phyloP scores from a whole-genome alignment of 2,329 filamentous ascomycete genomes.

The Cladosporium sp. region DNA sequence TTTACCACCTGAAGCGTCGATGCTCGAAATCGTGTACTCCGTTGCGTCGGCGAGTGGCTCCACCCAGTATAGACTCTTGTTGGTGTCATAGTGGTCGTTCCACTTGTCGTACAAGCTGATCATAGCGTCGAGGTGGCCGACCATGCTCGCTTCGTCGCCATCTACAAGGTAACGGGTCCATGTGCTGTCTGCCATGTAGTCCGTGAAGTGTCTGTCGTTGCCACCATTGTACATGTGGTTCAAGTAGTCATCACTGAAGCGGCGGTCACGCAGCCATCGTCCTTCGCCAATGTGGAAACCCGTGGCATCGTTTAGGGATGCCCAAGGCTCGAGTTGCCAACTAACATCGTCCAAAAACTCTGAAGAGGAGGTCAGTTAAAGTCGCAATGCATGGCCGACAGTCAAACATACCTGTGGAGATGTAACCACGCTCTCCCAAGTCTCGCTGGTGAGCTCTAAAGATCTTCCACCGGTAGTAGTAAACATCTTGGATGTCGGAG shows the following conservation, averaged over 20 bases:
- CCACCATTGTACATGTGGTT: constrained; percentile 46
- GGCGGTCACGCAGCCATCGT: constrained; percentile 48
- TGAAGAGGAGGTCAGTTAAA: not conserved
- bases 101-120: constrained; percentile 43
- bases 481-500: constrained; percentile 44
- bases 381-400: not conserved
- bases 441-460: constrained; percentile 50
- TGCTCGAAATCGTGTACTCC: constrained; percentile 50
- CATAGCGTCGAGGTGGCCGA: constrained; percentile 41
- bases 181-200: constrained; percentile 46
- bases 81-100: constrained; percentile 43
- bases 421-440: constrained; percentile 45
- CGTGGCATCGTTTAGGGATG: constrained; percentile 48
- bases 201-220: constrained; percentile 48
- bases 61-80: constrained; percentile 47
- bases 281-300: constrained; percentile 50
- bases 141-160: constrained; percentile 40
- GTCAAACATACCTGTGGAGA: constrained; percentile 39
- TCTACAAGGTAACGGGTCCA: constrained; percentile 48
- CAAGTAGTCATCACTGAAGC: constrained; percentile 49
- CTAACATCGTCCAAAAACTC: constrained; percentile 49
- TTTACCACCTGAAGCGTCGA: constrained; percentile 44
- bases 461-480: constrained; percentile 51
- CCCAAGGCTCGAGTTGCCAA: constrained; percentile 48
- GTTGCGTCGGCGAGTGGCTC: constrained; percentile 49